These are phyloP conservation scores for Aspergillus quadrilineatus DNA, from an alignment of 2,329 filamentous ascomycete species.

Conservation along the genomic window DNA sequence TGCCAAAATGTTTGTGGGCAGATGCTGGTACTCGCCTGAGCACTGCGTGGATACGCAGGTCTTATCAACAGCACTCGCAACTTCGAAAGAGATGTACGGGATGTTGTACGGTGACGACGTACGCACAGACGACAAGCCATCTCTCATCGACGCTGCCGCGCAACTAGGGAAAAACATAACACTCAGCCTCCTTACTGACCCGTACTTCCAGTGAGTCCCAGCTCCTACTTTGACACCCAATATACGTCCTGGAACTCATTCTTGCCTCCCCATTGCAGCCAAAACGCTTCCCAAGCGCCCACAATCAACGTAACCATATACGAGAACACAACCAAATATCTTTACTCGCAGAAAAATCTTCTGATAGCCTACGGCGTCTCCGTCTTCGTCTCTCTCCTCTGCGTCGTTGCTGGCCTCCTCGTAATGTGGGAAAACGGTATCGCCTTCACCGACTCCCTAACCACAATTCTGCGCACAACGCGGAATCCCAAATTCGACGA, in stretches of 20 bases:
- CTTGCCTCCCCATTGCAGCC: background rate
- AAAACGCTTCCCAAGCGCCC: background rate
- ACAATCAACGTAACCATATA: background rate
- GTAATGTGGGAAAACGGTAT: constrained; percentile 6
- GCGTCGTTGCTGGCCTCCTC: constrained; percentile 1
- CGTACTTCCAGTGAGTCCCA: background rate
- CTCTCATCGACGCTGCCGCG: background rate
- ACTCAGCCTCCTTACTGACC: background rate
- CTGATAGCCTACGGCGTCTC: constrained; percentile 4
- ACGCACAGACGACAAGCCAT: background rate
- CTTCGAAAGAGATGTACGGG: background rate
- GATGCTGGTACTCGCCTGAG: no score
- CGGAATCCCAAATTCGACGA: constrained; percentile 4
- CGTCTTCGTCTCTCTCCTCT: constrained; percentile 1
- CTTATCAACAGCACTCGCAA: background rate
- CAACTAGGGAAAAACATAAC: background rate
- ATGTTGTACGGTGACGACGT: background rate
- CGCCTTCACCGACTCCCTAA: constrained; percentile 5
- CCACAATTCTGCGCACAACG: constrained; percentile 4
- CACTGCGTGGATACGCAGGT: no score
- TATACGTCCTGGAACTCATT: background rate
- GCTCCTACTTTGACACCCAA: background rate
- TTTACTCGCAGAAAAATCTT: constrained; percentile 2
- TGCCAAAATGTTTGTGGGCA: background rate
- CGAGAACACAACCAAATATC: background rate